Conservation (phyloP, 1,284 basidiomycete genomes). For the Trametes pubescens region DNA sequence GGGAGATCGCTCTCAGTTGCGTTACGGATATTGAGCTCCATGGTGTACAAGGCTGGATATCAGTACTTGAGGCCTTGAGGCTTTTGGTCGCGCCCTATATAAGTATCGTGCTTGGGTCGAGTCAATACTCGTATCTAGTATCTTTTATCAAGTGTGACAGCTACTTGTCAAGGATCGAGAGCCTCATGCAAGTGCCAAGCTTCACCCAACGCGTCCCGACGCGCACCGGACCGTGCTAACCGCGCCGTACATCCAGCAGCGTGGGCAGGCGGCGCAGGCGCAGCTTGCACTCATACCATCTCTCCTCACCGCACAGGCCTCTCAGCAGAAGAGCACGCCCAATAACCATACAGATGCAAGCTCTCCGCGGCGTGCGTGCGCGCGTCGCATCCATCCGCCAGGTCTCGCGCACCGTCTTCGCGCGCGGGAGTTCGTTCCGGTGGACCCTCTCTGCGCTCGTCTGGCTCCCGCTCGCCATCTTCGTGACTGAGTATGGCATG, state of each 20-base stretch:
- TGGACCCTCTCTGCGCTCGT: conserved; percentile 48
- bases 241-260: background rate
- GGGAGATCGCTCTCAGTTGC: conserved; percentile 17
- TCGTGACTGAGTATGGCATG: conserved; percentile 60
- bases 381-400: conserved; percentile 21
- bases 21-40: conserved; percentile 19
- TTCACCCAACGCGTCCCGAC: background rate
- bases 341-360: conserved; percentile 10
- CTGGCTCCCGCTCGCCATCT: conserved; percentile 65
- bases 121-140: no score
- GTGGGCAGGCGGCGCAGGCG: no score
- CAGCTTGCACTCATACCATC: background rate
- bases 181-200: no score
- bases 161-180: no score
- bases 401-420: conserved; percentile 29
- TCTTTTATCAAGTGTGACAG: no score
- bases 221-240: background rate
- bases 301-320: background rate
- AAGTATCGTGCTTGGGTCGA: no score
- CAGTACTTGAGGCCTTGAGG: background rate
- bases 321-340: background rate
- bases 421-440: conserved; percentile 27
- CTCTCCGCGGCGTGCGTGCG: conserved; percentile 16
- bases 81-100: no score
- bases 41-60: background rate